Base-by-base conservation (phyloP, 768 basidiomycete genomes). In the Strobilomyces confusus region DNA sequence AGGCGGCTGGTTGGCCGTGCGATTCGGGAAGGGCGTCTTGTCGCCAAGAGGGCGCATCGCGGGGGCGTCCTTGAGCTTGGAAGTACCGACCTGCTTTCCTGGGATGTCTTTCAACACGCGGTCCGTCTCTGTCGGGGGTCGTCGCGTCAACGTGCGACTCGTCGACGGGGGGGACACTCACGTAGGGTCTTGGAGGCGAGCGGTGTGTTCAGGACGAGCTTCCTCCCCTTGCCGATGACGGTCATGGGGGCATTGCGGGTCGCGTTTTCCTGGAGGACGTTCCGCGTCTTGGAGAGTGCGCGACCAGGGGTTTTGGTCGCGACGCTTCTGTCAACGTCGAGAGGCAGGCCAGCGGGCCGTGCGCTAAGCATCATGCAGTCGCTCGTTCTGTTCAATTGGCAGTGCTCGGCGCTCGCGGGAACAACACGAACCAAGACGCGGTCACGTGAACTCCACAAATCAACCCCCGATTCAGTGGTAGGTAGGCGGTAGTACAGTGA, bases 1-100 rank as follows among this genome's bases (percentile, higher is more conserved):
- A 73, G 71, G 55, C 64, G 71, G 15, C 26, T 58, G 58, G 55
- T 52, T 59, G 44, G 58, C 50, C 30, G 69, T 70, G 34, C 86
- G 83, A 64, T 89, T 90, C 4, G 82, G 81, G 59, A 84, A 84
- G 2, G 88, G 88, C 1, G 88, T 91, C 69, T 87, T 89, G 71
- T 91, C 88, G 23, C 75, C 76, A 9, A 91, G 73, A 2, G 86
- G 84, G 13, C 81, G 79, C 67, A 61, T 32, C 51, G 61, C 57
- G 19, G 58, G 55, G 3, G 69, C 59, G 37, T 58, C 64, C 52
- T 55, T 64, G 14, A 33, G 32, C 47, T 65, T 69, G 8, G 55
- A 70, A 50, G 56, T 50, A 44, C 64, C 62, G 8, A 55, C 50
- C 23, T 67, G 65, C 52, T 73, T 75, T 45, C 56, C 63, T 22